Evolutionary conservation across 2,329 filamentous ascomycete genomes (phyloP).

Genomic region (Hirsutella minnesotensis): DNA sequence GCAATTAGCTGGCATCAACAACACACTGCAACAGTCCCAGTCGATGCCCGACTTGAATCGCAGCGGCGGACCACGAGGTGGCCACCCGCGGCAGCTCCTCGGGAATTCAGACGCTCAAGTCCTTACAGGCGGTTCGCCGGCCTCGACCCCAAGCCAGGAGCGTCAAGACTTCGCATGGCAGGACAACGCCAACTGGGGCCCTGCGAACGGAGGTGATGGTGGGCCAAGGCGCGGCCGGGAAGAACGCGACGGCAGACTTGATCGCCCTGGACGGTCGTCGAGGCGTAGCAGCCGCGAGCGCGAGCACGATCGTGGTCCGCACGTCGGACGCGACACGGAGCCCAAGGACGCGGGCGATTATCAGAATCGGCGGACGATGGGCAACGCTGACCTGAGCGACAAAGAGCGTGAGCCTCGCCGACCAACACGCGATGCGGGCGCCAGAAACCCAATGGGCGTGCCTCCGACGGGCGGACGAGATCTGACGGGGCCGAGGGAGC

Average conservation of each 20-base stretch:
- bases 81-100: constrained; percentile 28
- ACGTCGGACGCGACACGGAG: constrained; percentile 30
- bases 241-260: constrained; percentile 28
- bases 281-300: constrained; percentile 40
- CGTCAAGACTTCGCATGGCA: constrained; percentile 32
- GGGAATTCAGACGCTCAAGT: constrained; percentile 45
- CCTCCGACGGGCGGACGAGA: constrained; percentile 19
- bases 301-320: constrained; percentile 33
- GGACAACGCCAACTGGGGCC: constrained; percentile 17
- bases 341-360: constrained; percentile 32
- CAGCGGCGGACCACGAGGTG: constrained; percentile 21
- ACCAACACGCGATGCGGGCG: constrained; percentile 13
- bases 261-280: constrained; percentile 27
- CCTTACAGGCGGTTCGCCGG: constrained; percentile 40
- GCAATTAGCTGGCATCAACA: constrained; percentile 49
- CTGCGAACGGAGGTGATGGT: constrained; percentile 18
- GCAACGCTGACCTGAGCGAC: constrained; percentile 14
- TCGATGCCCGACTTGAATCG: constrained; percentile 23
- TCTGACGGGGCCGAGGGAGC: constrained; percentile 17
- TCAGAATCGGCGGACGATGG: constrained; percentile 28
- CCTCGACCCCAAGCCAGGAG: constrained; percentile 36
- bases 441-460: constrained; percentile 18
- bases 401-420: constrained; percentile 23
- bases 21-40: constrained; percentile 40
- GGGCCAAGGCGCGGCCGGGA: constrained; percentile 22